Conservation (phyloP, 371 early-diverging fungal species). For the Lichtheimia corymbifera region DNA sequence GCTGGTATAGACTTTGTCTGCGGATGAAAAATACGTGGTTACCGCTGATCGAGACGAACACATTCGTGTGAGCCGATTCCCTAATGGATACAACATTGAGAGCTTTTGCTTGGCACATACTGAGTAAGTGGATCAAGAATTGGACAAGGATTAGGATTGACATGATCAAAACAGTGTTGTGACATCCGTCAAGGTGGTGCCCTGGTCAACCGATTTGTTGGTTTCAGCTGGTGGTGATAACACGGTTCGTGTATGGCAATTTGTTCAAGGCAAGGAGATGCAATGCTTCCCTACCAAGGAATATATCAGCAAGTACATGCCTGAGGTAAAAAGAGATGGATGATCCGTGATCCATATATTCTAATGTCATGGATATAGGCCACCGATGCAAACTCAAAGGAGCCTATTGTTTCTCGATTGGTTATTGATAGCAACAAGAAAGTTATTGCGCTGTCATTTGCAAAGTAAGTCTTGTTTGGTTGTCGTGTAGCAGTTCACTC, state of each 20-base stretch:
- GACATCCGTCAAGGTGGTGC: slow-evolving; percentile 54
- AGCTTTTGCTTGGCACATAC: slow-evolving; percentile 91
- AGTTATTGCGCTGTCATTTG: slow-evolving; percentile 35
- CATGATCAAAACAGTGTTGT: slow-evolving; percentile 57
- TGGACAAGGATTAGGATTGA: not conserved
- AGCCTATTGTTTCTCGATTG: slow-evolving; percentile 34
- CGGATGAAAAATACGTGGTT: slow-evolving; percentile 69
- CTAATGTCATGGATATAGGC: slow-evolving; percentile 16
- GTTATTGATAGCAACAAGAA: slow-evolving; percentile 22
- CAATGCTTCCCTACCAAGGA: slow-evolving; percentile 45
- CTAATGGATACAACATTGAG: slow-evolving; percentile 87
- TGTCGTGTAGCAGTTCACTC: not conserved
- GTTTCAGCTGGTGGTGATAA: slow-evolving; percentile 91
- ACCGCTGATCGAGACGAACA: slow-evolving; percentile 97
- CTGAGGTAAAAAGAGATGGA: slow-evolving; percentile 21
- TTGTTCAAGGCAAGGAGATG: slow-evolving; percentile 40
- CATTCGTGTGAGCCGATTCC: slow-evolving; percentile 87
- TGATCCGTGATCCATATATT: not conserved
- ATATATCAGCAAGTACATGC: slow-evolving; percentile 46
- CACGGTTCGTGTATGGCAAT: slow-evolving; percentile 80
- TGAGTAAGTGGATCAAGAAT: slow-evolving; percentile 51
- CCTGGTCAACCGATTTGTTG: slow-evolving; percentile 52
- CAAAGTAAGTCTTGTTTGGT: slow-evolving; percentile 26
- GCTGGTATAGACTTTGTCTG: slow-evolving; percentile 43
- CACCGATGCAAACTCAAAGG: slow-evolving; percentile 43